Base-by-base conservation (phyloP, 2,329 filamentous ascomycete genomes). In the Talaromyces piceae region DNA sequence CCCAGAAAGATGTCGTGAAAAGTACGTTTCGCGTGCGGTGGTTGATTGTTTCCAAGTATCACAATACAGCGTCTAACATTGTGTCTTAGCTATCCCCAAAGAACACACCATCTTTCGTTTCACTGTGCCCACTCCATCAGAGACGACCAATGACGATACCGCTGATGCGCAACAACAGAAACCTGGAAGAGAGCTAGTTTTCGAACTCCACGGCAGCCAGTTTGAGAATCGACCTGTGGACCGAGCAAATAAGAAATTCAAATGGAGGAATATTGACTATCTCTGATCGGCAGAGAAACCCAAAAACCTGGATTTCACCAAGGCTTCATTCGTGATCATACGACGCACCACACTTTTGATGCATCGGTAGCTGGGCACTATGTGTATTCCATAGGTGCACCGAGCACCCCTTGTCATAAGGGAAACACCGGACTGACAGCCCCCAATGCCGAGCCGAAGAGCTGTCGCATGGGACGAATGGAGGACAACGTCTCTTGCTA, bases 181-280 rank as follows among this genome's bases (percentile, higher is more conserved):
- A 9, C 47, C 27, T 30, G 52, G 49, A 26, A 74, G 71, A 54
- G 72, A 73, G 16, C 75, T 96, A 61, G 77, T 84, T 0, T 93
- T 96, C 61, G 91, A 97, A 66, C 74, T 97, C 1, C 80, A 91
- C 57, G 93, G 93, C 2, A 86, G 89, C 60, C 88, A 94, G 64
- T 91, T 97, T 63, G 82, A 89, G 75, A 82, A 84, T 58, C 79
- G 90, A 9, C 84, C 91, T 2, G 83, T 86, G 13, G 91, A 97
- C 65, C 77, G 93, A 20, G 88, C 90, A 45, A 95, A 87, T 61
- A 89, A 83, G 72, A 97, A 95, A 72, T 95, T 95, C 71, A 95
- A 93, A 71, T 77, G 81, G 64, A 90, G 91, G 65, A 89, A 88
- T 61, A 75, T 90, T 56, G 78, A 83, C 45, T 83, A 87, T 57